Evolutionary conservation across 1,284 basidiomycete species (phyloP).

Genomic region (Pyrrhoderma noxium): DNA sequence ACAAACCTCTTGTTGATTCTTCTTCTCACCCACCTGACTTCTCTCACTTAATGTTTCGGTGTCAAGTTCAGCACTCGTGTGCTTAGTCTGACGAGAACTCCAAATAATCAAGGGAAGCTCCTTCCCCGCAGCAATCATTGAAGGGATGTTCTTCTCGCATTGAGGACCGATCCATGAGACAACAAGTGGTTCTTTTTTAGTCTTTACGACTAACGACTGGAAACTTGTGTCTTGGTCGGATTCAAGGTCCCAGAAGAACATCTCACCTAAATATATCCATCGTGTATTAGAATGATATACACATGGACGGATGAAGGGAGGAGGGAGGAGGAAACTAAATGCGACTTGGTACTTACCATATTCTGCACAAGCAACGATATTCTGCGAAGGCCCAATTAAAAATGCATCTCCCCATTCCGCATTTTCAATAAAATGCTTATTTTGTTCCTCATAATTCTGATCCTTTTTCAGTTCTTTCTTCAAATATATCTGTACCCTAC

Average conservation of each 20-base stretch:
- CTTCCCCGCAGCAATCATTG: constrained; percentile 14
- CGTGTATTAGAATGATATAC: neutral
- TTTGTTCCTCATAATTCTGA: neutral
- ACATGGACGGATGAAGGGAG: too few species aligned
- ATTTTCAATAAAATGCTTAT: neutral
- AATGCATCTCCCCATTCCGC: constrained; percentile 14
- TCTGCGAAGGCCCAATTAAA: constrained; percentile 10
- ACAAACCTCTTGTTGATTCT: too few species aligned
- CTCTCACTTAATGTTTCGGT: too few species aligned
- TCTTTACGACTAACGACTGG: neutral
- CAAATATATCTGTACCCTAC: neutral
- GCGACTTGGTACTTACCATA: constrained; percentile 14
- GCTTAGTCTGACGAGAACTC: too few species aligned
- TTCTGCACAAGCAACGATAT: constrained; percentile 7
- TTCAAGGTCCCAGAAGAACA: constrained; percentile 11
- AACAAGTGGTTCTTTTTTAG: constrained; percentile 6
- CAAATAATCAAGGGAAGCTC: constrained; percentile 8
- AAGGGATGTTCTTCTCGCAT: neutral
- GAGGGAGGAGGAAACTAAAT: too few species aligned
- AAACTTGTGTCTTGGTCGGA: neutral
- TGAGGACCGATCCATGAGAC: constrained; percentile 2
- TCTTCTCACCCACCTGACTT: too few species aligned
- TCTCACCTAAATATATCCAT: constrained; percentile 7
- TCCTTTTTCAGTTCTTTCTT: neutral
- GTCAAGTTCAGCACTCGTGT: too few species aligned